phyloP scores from a whole-genome alignment of 768 basidiomycete species.

The Mycena pura region DNA sequence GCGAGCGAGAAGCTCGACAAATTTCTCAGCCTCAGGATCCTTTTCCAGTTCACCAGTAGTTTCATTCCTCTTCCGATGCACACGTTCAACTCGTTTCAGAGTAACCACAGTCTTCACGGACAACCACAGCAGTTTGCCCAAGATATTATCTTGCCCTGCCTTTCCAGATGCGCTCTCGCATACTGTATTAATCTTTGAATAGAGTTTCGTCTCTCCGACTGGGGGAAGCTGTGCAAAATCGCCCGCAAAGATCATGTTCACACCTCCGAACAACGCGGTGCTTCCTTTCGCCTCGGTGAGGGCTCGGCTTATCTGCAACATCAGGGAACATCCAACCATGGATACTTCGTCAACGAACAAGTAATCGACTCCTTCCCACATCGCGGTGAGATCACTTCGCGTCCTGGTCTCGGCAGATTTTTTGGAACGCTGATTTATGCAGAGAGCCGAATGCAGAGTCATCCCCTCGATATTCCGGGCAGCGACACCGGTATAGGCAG shows the following conservation, averaged over 20 bases:
- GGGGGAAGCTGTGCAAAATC: constrained; percentile 44
- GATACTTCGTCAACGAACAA: constrained; percentile 44
- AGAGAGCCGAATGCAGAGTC: constrained; percentile 11
- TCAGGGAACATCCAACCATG: constrained; percentile 42
- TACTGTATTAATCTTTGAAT: constrained; percentile 16
- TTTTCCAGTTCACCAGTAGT: constrained; percentile 7
- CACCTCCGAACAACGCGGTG: constrained; percentile 37
- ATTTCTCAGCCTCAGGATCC: constrained; percentile 34
- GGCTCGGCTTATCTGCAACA: constrained; percentile 40
- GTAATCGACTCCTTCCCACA: background rate
- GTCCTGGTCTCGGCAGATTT: background rate
- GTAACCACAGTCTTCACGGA: constrained; percentile 33
- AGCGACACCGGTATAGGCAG: constrained; percentile 12
- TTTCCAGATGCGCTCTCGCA: background rate
- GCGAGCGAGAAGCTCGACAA: constrained; percentile 30
- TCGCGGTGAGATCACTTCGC: background rate
- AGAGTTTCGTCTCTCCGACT: constrained; percentile 34
- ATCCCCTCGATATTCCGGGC: constrained; percentile 11
- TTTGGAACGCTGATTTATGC: background rate
- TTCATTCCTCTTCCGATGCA: background rate
- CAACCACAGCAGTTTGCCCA: constrained; percentile 38
- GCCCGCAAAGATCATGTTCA: constrained; percentile 44
- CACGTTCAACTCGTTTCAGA: constrained; percentile 25
- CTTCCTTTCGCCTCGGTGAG: constrained; percentile 39
- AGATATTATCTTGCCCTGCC: constrained; percentile 25